A percentile compares a stretch with the other conserved stretches of the same genome.
phyloP scores from a whole-genome alignment of 345 rosid genomes.

The Eucalyptus sp. region DNA sequence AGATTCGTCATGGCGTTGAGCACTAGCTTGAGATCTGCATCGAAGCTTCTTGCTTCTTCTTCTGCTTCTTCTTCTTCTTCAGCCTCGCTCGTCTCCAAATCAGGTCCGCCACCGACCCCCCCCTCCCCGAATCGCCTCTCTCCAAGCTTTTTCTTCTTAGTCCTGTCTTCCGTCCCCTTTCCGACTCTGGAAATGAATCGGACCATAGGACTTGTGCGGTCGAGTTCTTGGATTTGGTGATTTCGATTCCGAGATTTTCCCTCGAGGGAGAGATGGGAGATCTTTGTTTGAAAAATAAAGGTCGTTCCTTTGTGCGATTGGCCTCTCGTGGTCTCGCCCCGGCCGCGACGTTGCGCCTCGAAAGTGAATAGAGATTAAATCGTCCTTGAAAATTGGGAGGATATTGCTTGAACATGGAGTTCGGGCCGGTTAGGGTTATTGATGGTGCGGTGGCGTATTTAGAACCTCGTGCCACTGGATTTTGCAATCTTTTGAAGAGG shows the following conservation, averaged over 20 bases:
- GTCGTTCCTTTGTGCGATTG: neutral
- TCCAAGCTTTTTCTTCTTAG: neutral
- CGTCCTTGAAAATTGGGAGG: neutral
- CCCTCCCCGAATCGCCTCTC: neutral
- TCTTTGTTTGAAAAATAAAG: neutral
- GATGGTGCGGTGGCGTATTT: neutral
- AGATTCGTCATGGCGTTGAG: conserved; percentile 42
- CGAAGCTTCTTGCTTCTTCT: conserved; percentile 52
- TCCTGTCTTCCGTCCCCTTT: neutral
- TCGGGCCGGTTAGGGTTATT: neutral
- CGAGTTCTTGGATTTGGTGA: neutral
- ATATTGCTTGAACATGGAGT: neutral
- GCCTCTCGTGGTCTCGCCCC: neutral
- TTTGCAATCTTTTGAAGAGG: neutral
- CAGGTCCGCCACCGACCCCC: conserved; percentile 31
- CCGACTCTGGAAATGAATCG: neutral
- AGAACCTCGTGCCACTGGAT: neutral
- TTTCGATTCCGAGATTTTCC: neutral
- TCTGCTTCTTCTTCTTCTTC: conserved; percentile 8
- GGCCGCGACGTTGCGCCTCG: neutral
- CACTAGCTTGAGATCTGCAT: conserved; percentile 55
- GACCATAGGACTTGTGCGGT: neutral
- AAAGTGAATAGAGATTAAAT: neutral
- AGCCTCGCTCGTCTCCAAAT: conserved; percentile 30
- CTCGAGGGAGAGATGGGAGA: neutral